These are phyloP conservation scores for Phytophthora agathidicida DNA, from an alignment of 352 stramenopile genomes.

Conservation along the genomic window DNA sequence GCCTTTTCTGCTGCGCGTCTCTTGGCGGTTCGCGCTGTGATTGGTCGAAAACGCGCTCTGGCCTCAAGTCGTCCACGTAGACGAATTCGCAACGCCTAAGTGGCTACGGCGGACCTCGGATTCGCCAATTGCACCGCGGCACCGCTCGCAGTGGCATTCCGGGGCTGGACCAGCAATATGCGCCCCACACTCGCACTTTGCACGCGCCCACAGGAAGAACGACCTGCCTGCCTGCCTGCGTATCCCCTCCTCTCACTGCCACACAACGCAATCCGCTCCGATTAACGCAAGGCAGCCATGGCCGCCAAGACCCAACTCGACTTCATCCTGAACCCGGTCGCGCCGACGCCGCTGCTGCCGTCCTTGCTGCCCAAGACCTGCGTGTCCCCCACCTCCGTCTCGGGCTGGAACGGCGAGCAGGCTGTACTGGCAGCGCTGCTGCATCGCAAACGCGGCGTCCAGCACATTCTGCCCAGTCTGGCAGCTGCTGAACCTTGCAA, in stretches of 20 bases:
- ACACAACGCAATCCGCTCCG: conserved; percentile 23
- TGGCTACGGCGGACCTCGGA: conserved; percentile 14
- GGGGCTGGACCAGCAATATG: conserved; percentile 12
- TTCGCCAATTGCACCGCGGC: conserved; percentile 15
- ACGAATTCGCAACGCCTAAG: conserved; percentile 16
- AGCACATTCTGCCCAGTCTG: conserved; percentile 9
- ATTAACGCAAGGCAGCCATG: conserved; percentile 28
- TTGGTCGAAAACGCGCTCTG: conserved; percentile 13
- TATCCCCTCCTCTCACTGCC: too few relatives aligned
- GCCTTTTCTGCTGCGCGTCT: conserved; percentile 7
- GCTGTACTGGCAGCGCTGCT: conserved; percentile 23
- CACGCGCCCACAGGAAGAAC: too few relatives aligned
- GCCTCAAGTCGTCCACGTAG: conserved; percentile 23
- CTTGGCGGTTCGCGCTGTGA: background rate
- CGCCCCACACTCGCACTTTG: too few relatives aligned
- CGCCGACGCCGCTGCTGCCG: conserved; percentile 7
- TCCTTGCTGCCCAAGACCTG: conserved; percentile 7
- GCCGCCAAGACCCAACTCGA: conserved; percentile 34
- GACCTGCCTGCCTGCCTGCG: too few relatives aligned
- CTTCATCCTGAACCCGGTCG: conserved; percentile 24
- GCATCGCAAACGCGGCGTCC: conserved; percentile 15
- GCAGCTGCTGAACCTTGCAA: conserved; percentile 12
- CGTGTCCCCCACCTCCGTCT: conserved; percentile 35
- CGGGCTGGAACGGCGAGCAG: conserved; percentile 31
- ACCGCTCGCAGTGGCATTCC: conserved; percentile 10